Percentiles rank a stretch among this genome's conserved stretches.
Conservation (phyloP, 768 basidiomycete genomes). For the Ramaria sp. region DNA sequence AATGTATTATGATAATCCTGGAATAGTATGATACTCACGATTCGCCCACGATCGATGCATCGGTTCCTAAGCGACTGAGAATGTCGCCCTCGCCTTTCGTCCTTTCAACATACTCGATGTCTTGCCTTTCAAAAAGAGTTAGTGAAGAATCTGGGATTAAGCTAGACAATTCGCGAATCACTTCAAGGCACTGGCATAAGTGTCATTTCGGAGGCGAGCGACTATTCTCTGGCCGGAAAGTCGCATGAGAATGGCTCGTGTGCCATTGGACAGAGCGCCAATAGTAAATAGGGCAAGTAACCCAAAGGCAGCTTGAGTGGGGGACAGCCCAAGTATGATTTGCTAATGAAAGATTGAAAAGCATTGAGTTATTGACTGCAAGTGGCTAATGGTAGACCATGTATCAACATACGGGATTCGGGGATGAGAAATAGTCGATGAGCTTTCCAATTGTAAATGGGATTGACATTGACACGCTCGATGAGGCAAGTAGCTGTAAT, state of each 20-base stretch:
- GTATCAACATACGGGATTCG: constrained; percentile 46
- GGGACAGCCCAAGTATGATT: constrained; percentile 70
- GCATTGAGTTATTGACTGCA: not conserved
- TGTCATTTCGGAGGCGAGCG: constrained; percentile 70
- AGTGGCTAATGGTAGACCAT: not conserved
- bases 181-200: constrained; percentile 68
- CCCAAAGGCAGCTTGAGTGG: constrained; percentile 67
- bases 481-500: constrained; percentile 66
- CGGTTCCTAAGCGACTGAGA: constrained; percentile 79
- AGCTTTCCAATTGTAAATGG: constrained; percentile 89
- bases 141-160: not conserved
- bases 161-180: not conserved
- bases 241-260: constrained; percentile 76
- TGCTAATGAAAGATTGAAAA: constrained; percentile 28
- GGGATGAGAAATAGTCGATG: constrained; percentile 83
- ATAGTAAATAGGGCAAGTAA: constrained; percentile 70
- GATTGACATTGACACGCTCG: constrained; percentile 83
- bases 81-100: constrained; percentile 82
- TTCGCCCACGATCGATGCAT: constrained; percentile 90
- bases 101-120: constrained; percentile 82
- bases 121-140: constrained; percentile 35
- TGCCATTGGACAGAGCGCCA: constrained; percentile 83
- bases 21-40: constrained; percentile 35
- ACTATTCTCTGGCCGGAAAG: constrained; percentile 89
- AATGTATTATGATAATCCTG: not conserved